Conservation (phyloP, 805 yeast species). For the Cyberlindnera subsufficiens region DNA sequence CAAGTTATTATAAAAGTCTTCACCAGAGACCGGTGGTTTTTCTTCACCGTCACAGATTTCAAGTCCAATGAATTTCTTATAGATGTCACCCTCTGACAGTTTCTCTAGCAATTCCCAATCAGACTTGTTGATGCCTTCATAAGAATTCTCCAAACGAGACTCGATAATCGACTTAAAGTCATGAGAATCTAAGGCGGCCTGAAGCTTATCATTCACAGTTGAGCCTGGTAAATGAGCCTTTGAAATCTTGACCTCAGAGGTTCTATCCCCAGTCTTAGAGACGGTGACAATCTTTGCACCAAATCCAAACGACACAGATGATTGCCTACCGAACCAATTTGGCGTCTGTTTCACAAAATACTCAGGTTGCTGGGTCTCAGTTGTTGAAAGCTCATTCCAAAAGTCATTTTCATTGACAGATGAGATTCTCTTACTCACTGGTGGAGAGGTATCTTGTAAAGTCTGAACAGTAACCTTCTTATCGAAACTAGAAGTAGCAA, state of each 20-base stretch:
- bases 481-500: slow-evolving; percentile 86
- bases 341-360: slow-evolving; percentile 80
- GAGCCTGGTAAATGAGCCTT: slow-evolving; percentile 33
- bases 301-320: slow-evolving; percentile 80
- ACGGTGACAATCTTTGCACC: slow-evolving; percentile 82
- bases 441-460: slow-evolving; percentile 77
- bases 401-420: slow-evolving; percentile 65
- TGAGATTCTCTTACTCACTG: slow-evolving; percentile 37
- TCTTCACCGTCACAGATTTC: slow-evolving; percentile 27
- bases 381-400: slow-evolving; percentile 72
- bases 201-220: slow-evolving; percentile 35
- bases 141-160: slow-evolving; percentile 38
- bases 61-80: slow-evolving; percentile 37
- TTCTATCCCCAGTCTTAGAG: slow-evolving; percentile 31
- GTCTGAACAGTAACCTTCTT: slow-evolving; percentile 78
- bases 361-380: slow-evolving; percentile 68
- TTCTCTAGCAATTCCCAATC: slow-evolving; percentile 65
- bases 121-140: slow-evolving; percentile 36
- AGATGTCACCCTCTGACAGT: slow-evolving; percentile 42
- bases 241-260: slow-evolving; percentile 37
- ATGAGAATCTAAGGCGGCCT: slow-evolving; percentile 49
- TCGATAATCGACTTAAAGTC: slow-evolving; percentile 52
- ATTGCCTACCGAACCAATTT: slow-evolving; percentile 73
- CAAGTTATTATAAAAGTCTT: slow-evolving; percentile 31
- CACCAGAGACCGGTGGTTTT: slow-evolving; percentile 23